Evolutionary conservation across 1,139 yeast genomes (phyloP).

Genomic region (Suhomyces taliae): DNA sequence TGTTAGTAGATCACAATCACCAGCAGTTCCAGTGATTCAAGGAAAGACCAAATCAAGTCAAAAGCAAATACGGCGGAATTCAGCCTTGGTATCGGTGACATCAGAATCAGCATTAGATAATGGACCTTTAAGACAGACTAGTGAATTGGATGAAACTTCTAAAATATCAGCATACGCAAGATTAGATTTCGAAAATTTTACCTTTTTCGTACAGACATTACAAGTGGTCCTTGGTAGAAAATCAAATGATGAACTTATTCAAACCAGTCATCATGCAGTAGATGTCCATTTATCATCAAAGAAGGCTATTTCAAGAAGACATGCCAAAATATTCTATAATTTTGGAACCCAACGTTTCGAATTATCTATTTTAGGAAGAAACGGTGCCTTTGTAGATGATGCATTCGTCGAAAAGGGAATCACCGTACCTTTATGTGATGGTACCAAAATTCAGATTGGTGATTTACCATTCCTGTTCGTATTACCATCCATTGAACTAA

Average conservation of each 20-base stretch:
- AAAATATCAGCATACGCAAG: slow-evolving; percentile 92
- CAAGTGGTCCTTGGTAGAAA: slow-evolving; percentile 91
- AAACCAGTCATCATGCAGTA: slow-evolving; percentile 57
- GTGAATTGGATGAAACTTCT: slow-evolving; percentile 30
- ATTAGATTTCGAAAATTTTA: slow-evolving; percentile 85
- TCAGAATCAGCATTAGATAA: slow-evolving; percentile 18
- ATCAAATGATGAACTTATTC: slow-evolving; percentile 60
- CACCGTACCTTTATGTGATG: slow-evolving; percentile 80
- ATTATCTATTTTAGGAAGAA: slow-evolving; percentile 83
- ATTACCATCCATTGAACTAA: slow-evolving; percentile 56
- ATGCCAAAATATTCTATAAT: slow-evolving; percentile 92
- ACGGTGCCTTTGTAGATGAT: slow-evolving; percentile 95
- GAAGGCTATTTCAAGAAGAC: slow-evolving; percentile 88
- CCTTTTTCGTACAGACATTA: slow-evolving; percentile 92
- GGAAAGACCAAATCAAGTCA: slow-evolving; percentile 1
- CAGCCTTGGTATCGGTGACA: slow-evolving; percentile 21
- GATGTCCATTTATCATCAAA: slow-evolving; percentile 91
- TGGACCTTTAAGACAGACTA: neutral
- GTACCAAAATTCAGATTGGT: slow-evolving; percentile 87
- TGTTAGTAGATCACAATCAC: slow-evolving; percentile 20
- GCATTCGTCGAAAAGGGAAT: slow-evolving; percentile 83
- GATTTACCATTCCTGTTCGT: slow-evolving; percentile 87
- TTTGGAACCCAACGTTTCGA: slow-evolving; percentile 94
- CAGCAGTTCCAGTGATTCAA: slow-evolving; percentile 6
- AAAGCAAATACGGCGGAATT: slow-evolving; percentile 14